Conservation (phyloP, 345 rosid genomes). For the Populus simonii region DNA sequence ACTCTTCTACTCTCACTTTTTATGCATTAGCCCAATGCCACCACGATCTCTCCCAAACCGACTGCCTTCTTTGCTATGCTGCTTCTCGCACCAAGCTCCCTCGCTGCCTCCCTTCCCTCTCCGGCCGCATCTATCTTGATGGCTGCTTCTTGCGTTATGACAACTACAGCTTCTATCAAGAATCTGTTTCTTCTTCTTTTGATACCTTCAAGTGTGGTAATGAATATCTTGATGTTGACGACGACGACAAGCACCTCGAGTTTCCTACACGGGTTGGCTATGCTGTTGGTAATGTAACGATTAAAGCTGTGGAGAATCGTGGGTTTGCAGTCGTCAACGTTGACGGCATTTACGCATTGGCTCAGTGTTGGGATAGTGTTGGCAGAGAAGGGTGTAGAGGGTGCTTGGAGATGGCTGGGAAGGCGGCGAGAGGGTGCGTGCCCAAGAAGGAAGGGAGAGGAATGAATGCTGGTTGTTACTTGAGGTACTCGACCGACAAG, state of each 20-base stretch:
- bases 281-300: slow-evolving; percentile 34
- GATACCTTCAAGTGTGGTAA: slow-evolving; percentile 37
- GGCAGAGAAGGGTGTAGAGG: slow-evolving; percentile 34
- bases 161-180: slow-evolving; percentile 44
- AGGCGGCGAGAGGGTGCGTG: slow-evolving; percentile 29
- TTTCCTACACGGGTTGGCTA: slow-evolving; percentile 15
- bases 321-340: slow-evolving; percentile 32
- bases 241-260: neutral
- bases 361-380: slow-evolving; percentile 51
- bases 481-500: slow-evolving; percentile 41
- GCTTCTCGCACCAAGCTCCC: slow-evolving; percentile 51
- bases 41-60: slow-evolving; percentile 52
- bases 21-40: slow-evolving; percentile 60
- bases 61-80: slow-evolving; percentile 63
- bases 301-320: slow-evolving; percentile 29
- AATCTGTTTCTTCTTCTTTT: slow-evolving; percentile 28
- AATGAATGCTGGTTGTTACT: slow-evolving; percentile 43
- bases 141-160: slow-evolving; percentile 70
- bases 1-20: slow-evolving; percentile 14
- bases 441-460: slow-evolving; percentile 49
- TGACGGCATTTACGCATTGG: slow-evolving; percentile 41
- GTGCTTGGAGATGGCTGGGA: slow-evolving; percentile 43
- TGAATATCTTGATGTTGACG: neutral
- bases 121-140: slow-evolving; percentile 52
- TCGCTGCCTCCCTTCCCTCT: slow-evolving; percentile 49